phyloP scores from a whole-genome alignment of 345 rosid genomes.

The Melaleuca quinquenervia region DNA sequence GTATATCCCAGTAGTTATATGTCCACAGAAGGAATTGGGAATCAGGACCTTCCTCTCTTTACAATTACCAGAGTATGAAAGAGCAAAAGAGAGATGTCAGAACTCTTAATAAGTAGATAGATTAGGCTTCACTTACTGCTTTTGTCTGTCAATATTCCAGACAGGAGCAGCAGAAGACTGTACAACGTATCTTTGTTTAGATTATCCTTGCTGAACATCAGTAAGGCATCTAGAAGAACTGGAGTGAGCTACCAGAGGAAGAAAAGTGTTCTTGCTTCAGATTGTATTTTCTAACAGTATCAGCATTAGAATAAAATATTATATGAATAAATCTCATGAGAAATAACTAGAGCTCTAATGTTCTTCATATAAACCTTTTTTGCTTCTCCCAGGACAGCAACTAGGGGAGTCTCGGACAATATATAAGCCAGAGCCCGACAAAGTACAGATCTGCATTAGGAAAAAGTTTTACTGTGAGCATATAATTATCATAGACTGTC shows the following conservation, averaged over 20 bases:
- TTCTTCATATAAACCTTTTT: conserved; percentile 45
- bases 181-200: conserved; percentile 44
- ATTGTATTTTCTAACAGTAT: background rate
- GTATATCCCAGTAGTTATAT: background rate
- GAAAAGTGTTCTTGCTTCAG: background rate
- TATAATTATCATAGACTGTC: background rate
- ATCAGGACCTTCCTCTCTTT: background rate
- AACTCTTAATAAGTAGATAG: background rate
- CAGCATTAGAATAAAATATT: background rate
- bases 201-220: conserved; percentile 34
- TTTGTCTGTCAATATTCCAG: conserved; percentile 66
- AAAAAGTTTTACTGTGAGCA: background rate
- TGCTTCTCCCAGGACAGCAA: conserved; percentile 52
- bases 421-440: conserved; percentile 59
- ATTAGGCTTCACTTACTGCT: conserved; percentile 27
- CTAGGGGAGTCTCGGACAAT: conserved; percentile 51
- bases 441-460: conserved; percentile 49
- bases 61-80: background rate
- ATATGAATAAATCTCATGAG: background rate
- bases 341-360: background rate
- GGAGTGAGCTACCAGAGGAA: conserved; percentile 49
- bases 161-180: conserved; percentile 60
- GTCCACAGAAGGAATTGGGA: background rate
- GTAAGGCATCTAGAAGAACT: conserved; percentile 53
- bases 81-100: background rate